Evolutionary conservation across 495 filamentous ascomycete genomes (phyloP), one percentile per base, ranked within the genome.

Genomic region (Amniculicola lignicola): DNA sequence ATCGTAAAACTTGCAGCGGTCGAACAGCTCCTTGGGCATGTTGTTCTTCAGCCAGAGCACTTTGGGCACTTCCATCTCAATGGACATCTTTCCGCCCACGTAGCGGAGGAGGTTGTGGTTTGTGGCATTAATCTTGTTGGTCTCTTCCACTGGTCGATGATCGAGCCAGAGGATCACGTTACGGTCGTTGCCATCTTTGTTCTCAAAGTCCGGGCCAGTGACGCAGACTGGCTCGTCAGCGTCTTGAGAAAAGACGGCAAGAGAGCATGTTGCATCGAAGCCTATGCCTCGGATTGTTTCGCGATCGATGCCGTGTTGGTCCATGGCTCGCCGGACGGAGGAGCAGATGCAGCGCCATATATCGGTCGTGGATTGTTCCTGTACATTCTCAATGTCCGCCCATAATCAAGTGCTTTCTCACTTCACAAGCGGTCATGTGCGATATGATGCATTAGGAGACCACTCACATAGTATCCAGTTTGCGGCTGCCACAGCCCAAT

Each of bases 1-100:
- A 65, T 98, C 93, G 67, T 92, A 98, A 67, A 98, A 98, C 67
- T 94, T 95, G 81, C 91, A 96, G 49, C 85, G 82, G 41, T 82
- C 82, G 66, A 96, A 98, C 11, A 92, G 75, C 51, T 93, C 88
- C 45, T 83, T 76, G n/a, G 93, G 88, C 93, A 98, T 96, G 71
- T 96, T 78, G 66, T 94, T 93, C 77, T 97, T 96, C 61, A 98
- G 74, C 93, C 93, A 98, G 21, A 97, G 76, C 1, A 96, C 89
- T 67, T 98, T 98, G 21, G 93, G 93, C 22, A 96, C 90, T 68
- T 98, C 93, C 93, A 98, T 98, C 75, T 98, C 93, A 60, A 95
- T 87, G 63, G 88, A 94, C 93, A 98, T 97, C 62, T 82, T 91
- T 33, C 93, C 92, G 40, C 93, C 93, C 4, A 98, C 92, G 70